These are phyloP conservation scores for Cinnamomum micranthum DNA, from an alignment of 164 flowering plant species.

Conservation along the genomic window DNA sequence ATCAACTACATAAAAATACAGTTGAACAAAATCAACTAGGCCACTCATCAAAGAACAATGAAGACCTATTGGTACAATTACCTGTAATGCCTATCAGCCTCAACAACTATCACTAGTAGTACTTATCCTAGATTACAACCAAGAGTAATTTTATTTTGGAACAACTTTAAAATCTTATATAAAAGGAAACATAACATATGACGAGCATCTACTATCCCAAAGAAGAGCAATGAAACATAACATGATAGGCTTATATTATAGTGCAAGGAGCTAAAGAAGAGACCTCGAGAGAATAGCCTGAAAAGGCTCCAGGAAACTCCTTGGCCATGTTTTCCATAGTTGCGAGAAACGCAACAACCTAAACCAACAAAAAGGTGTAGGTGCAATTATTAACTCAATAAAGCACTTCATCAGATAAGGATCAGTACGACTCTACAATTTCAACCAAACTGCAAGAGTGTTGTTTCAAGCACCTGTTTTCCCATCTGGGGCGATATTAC, in stretches of 20 bases:
- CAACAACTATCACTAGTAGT: not conserved
- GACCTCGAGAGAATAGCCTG: constrained; percentile 80
- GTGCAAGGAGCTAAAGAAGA: not conserved
- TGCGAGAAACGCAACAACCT: constrained; percentile 98
- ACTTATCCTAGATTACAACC: not conserved
- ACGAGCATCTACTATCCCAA: not conserved
- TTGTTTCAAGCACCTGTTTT: constrained; percentile 56
- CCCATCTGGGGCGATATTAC: constrained; percentile 98
- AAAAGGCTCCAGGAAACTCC: constrained; percentile 93
- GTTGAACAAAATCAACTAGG: too few species aligned
- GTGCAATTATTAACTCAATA: not conserved
- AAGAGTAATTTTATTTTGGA: not conserved
- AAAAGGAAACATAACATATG: not conserved
- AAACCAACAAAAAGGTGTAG: not conserved
- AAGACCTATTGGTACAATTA: too few species aligned
- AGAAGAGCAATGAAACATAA: not conserved
- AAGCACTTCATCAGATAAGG: not conserved
- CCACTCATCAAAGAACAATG: too few species aligned
- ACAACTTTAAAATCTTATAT: not conserved
- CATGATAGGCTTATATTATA: too few species aligned
- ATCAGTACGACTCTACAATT: not conserved
- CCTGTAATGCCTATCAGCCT: too few species aligned
- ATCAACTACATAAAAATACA: too few species aligned
- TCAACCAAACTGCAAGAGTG: not conserved
- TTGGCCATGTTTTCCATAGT: constrained; percentile 94